These are phyloP conservation scores for Centella asiatica DNA, from an alignment of 129 eudicot species.

Conservation along the genomic window DNA sequence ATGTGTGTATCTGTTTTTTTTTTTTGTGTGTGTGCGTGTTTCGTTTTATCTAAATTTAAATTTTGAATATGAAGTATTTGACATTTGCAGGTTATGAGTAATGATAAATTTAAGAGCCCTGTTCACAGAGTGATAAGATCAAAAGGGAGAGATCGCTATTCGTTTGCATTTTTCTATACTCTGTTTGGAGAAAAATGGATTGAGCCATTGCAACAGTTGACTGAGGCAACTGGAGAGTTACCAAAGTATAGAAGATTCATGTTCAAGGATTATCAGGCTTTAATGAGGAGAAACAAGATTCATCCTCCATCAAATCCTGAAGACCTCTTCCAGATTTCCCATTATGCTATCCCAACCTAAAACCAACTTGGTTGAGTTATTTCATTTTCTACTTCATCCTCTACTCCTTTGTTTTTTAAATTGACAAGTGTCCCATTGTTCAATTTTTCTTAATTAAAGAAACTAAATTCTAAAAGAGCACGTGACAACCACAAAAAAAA, in stretches of 20 bases:
- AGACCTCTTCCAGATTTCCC: constrained; percentile 34
- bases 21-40: no score
- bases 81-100: constrained; percentile 43
- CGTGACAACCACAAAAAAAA: no score
- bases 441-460: no score
- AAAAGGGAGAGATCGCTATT: constrained; percentile 31
- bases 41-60: no score
- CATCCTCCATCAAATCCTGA: constrained; percentile 56
- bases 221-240: constrained; percentile 26
- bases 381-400: no score
- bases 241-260: constrained; percentile 47
- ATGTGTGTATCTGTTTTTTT: no score
- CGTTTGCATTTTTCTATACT: constrained; percentile 40
- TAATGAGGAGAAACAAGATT: constrained; percentile 57
- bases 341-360: constrained; percentile 23
- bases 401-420: no score
- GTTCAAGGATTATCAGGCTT: constrained; percentile 44
- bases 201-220: constrained; percentile 48
- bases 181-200: constrained; percentile 52
- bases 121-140: constrained; percentile 52
- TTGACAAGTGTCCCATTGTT: no score
- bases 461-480: no score
- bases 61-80: neutral
- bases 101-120: constrained; percentile 49
- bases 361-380: neutral